Conservation (phyloP, 2,329 filamentous ascomycete species). For the Balansia obtecta region DNA sequence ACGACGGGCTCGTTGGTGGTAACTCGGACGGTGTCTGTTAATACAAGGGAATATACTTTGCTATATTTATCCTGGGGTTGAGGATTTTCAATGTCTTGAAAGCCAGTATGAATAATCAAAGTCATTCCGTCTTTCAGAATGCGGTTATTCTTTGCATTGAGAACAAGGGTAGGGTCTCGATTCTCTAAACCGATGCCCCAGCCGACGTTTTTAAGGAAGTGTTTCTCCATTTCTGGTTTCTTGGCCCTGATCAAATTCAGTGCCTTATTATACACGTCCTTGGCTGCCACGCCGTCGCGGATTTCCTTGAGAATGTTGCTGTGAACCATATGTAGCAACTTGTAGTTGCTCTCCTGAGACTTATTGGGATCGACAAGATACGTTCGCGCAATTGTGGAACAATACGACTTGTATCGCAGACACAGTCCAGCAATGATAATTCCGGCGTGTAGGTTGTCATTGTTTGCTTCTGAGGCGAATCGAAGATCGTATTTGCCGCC, state of each 20-base stretch:
- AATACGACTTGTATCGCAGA: constrained; percentile 90
- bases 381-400: constrained; percentile 81
- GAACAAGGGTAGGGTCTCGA: constrained; percentile 66
- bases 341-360: constrained; percentile 88
- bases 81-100: constrained; percentile 79
- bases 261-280: constrained; percentile 88
- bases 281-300: constrained; percentile 71
- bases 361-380: constrained; percentile 97
- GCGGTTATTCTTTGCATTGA: constrained; percentile 78
- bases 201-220: constrained; percentile 87
- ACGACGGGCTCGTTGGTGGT: constrained; percentile 66
- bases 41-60: constrained; percentile 75
- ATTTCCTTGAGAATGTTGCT: constrained; percentile 85
- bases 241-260: constrained; percentile 69
- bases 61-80: constrained; percentile 82
- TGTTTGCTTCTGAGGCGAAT: constrained; percentile 65
- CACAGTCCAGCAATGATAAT: constrained; percentile 90
- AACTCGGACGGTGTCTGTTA: constrained; percentile 89
- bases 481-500: constrained; percentile 91
- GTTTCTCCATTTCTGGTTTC: constrained; percentile 89
- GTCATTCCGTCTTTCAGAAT: constrained; percentile 95
- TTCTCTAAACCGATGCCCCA: constrained; percentile 89
- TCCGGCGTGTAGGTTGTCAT: constrained; percentile 74
- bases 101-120: constrained; percentile 76
- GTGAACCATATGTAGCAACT: constrained; percentile 72